Evolutionary conservation across 2,329 filamentous ascomycete species (phyloP), one percentile per base, ranked within the genome.

Genomic region (Endoconidiophora polonica): DNA sequence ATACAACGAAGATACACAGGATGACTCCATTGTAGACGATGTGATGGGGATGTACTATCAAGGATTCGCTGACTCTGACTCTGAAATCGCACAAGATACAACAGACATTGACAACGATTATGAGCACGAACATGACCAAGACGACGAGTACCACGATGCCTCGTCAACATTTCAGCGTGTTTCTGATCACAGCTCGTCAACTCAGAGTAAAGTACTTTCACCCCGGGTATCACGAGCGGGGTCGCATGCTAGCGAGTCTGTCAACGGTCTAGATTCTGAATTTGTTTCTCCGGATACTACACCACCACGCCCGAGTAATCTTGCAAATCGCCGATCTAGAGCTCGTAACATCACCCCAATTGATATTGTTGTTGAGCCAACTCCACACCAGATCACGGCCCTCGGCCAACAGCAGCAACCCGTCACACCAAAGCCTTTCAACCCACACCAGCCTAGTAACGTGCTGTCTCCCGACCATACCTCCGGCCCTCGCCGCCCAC

Each of bases 31-130:
- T 57, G 67, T 82, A 29, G 76, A 81, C 57, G 77, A 81, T 66
- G 73, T 86, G 49, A 81, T 85, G 64, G 78, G 74, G 59, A 79
- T 80, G 68, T 83, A 81, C 61, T 77, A 79, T 59, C 69, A 72
- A 55, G 77, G 76, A 10, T 81, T 81, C 58, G 64, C 63, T 54
- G 66, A 67, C 57, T 63, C 65, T 37, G 62, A 66, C 54, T 50
- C 52, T 40, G 56, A 59, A 46, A 53, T 33, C 54, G 18, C 50
- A 58, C 24, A 33, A 33, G 26, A 33, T 33, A 33, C 26, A 6
- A 33, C 26, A 33, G 26, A 44, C 12, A 41, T 43, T 12, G 41
- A 40, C 20, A 61, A 66, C 20, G 60, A 62, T 42, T 62, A 65
- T 40, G 56, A 60, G 37, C 58, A 58, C 43, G 62, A 18, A 18